phyloP scores from a whole-genome alignment of 2,329 filamentous ascomycete genomes.

The Byssothecium circinans region DNA sequence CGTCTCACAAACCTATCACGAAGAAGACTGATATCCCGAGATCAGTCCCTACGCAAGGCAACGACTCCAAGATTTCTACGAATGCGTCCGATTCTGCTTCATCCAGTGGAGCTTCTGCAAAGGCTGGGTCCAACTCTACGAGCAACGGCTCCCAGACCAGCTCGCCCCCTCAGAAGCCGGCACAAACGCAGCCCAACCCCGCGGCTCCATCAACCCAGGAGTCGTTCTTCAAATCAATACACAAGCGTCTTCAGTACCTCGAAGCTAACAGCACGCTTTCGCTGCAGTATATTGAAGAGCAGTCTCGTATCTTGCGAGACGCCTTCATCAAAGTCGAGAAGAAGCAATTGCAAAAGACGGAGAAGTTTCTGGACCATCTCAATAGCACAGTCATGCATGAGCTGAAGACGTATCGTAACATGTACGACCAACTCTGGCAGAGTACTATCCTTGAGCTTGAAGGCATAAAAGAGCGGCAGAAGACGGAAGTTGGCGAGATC shows the following conservation, averaged over 20 bases:
- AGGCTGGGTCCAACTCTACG: conserved; percentile 19
- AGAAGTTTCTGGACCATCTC: conserved; percentile 77
- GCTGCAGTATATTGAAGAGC: conserved; percentile 93
- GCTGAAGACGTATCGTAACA: conserved; percentile 58
- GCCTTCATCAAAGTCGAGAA: conserved; percentile 86
- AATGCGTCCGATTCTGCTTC: conserved; percentile 16
- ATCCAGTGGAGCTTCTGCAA: conserved; percentile 4
- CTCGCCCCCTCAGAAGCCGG: conserved; percentile 22
- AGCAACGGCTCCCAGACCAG: conserved; percentile 18
- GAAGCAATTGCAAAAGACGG: conserved; percentile 80
- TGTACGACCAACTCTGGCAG: conserved; percentile 97
- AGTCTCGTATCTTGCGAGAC: conserved; percentile 86
- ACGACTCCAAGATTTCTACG: conserved; percentile 8
- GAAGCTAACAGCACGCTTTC: conserved; percentile 92
- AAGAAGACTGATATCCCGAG: conserved; percentile 8
- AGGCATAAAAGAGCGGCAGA: conserved; percentile 80
- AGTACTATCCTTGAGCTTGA: conserved; percentile 91
- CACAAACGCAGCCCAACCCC: conserved; percentile 51
- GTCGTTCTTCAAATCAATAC: conserved; percentile 95
- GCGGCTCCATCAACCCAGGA: conserved; percentile 87
- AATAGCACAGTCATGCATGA: conserved; percentile 86
- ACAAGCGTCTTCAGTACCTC: conserved; percentile 86
- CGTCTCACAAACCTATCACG: conserved; percentile 8
- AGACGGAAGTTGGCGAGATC: conserved; percentile 80
- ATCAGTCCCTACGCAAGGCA: conserved; percentile 10